A percentile compares a stretch with the other conserved stretches of the same genome.
These are phyloP conservation scores for Porcisia hertigi DNA, from an alignment of 208 protist species.

Conservation along the genomic window DNA sequence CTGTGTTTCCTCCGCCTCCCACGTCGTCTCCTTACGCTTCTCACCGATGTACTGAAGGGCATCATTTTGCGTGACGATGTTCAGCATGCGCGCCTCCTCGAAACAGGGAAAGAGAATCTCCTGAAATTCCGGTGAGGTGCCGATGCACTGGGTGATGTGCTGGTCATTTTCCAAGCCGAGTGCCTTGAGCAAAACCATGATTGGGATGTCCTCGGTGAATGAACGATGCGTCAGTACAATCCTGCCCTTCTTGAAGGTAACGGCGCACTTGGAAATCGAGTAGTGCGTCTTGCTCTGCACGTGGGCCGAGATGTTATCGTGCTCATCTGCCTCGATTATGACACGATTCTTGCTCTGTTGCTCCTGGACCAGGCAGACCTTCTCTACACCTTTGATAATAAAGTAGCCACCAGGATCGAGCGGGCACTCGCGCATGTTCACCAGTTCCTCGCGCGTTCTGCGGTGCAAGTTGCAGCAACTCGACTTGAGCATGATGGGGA, in stretches of 20 bases:
- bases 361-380: constrained; percentile 96
- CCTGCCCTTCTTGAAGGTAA: constrained; percentile 93
- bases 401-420: constrained; percentile 99
- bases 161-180: constrained; percentile 99
- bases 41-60: constrained; percentile 98
- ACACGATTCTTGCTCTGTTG: constrained; percentile 99
- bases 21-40: constrained; percentile 77
- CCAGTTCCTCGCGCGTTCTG: constrained; percentile 92
- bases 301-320: constrained; percentile 78
- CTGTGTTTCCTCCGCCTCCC: constrained; percentile 64
- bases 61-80: constrained; percentile 91
- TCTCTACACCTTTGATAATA: constrained; percentile 99
- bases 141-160: constrained; percentile 98
- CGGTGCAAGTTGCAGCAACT: constrained; percentile 95
- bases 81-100: constrained; percentile 87
- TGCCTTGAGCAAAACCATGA: constrained; percentile 97
- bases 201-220: constrained; percentile 98
- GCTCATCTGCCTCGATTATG: constrained; percentile 94
- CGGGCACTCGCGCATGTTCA: constrained; percentile 97
- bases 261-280: constrained; percentile 94
- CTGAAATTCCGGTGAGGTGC: constrained; percentile 87
- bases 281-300: constrained; percentile 93
- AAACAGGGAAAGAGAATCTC: constrained; percentile 96
- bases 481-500: constrained; percentile 99
- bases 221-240: constrained; percentile 98